Conservation (phyloP, 2,329 filamentous ascomycete species). For the Madurella mycetomatis region DNA sequence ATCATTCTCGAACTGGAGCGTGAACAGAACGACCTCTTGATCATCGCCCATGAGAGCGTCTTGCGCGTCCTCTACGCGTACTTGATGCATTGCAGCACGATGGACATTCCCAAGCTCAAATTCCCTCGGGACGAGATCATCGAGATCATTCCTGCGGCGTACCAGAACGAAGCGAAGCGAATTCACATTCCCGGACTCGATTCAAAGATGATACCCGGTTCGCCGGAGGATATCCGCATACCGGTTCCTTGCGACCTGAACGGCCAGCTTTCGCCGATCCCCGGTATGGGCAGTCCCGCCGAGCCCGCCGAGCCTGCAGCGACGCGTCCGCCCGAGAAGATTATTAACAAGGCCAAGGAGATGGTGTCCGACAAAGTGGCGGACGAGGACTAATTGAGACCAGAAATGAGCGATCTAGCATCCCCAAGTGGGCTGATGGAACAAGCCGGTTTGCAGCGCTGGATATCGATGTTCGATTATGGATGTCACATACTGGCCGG, state of each 20-base stretch:
- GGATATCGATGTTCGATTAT: no score
- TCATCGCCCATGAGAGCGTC: slow-evolving; percentile 98
- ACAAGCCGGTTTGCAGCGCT: background rate
- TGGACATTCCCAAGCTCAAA: slow-evolving; percentile 85
- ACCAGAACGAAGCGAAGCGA: slow-evolving; percentile 91
- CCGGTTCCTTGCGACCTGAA: slow-evolving; percentile 57
- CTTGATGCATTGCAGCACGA: slow-evolving; percentile 95
- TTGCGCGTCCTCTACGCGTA: slow-evolving; percentile 95
- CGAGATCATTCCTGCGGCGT: slow-evolving; percentile 95
- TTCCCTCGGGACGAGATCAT: slow-evolving; percentile 98
- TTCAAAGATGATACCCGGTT: slow-evolving; percentile 66
- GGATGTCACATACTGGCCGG: no score
- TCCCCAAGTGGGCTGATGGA: background rate
- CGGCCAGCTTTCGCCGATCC: slow-evolving; percentile 41
- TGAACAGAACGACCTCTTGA: slow-evolving; percentile 94
- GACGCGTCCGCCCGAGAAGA: slow-evolving; percentile 42
- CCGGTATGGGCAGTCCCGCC: slow-evolving; percentile 44
- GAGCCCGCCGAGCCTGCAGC: slow-evolving; percentile 36
- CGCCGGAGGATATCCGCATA: slow-evolving; percentile 76
- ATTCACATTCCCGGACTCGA: slow-evolving; percentile 74
- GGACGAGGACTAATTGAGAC: slow-evolving; percentile 46
- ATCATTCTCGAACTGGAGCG: slow-evolving; percentile 97
- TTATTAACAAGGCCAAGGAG: slow-evolving; percentile 47
- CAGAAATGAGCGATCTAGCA: background rate
- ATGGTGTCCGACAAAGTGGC: slow-evolving; percentile 50